Base-by-base conservation (phyloP, 345 rosid genomes). In the Linum lewisii region DNA sequence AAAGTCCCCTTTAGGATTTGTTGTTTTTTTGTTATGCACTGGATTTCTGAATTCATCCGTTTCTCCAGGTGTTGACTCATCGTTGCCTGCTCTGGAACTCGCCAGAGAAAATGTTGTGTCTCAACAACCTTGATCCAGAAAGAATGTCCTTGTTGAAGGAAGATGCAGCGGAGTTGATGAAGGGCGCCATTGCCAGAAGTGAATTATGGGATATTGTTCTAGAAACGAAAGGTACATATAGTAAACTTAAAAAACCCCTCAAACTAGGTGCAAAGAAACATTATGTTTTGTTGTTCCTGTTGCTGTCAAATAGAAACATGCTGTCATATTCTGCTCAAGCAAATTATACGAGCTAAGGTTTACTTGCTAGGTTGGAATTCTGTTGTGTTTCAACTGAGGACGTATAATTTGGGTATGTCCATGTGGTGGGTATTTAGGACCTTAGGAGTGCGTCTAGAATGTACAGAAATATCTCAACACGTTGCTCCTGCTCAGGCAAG, bases 381-480 rank as follows among this genome's bases (percentile, higher is more conserved):
- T n/a, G n/a, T n/a, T n/a, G n/a, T n/a, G n/a, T n/a, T n/a, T n/a
- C n/a, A n/a, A n/a, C 84, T 1, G 93, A 88, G 77, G 93, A 96
- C 45, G 73, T 29, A 29, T 29, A 8, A 29, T 4, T 29, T 29
- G 5, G 34, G 34, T 53, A 7, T 20, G 16, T 23, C 21, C 29
- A 21, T 60, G 47, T 21, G 34, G 34, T 29, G 34, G 34, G 32
- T 55, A 11, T 73, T 37, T 70, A 87, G 97, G 88, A 78, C 62
- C 80, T 88, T 61, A 74, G 75, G 29, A 88, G 71, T 61, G 95
- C 92, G 20, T 59, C 70, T 13, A 87, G 95, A 63, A 88, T 92
- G 95, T 88, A 86, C 70, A 86, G 82, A 73, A 88, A 83, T 88
- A 92, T 64, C 71, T 86, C 53, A 92, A 92, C 68, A 77, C 86